Evolutionary conservation across 345 rosid species (phyloP), one percentile per base, ranked within the genome.

Genomic region (Rhizophora apiculata): DNA sequence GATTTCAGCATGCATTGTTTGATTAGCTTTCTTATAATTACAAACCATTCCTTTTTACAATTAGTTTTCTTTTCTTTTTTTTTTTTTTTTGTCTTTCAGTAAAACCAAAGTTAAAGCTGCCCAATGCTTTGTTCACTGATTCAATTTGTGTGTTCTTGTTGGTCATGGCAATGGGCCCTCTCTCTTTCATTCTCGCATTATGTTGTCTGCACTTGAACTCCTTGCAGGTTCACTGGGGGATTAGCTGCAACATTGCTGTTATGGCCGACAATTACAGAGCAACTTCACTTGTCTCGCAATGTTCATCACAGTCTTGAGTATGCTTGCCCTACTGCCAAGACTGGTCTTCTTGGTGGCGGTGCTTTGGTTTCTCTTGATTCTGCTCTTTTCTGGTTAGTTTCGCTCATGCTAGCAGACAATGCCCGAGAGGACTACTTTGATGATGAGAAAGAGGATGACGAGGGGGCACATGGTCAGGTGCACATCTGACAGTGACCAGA

Each of bases 261-360:
- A 26, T 90, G 94, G 89, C 92, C 96, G 69, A 88, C 96, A 46
- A 78, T 88, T 37, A 83, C 87, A 21, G 97, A 88, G 82, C 92
- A 88, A 8, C 80, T 85, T 66, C 96, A 86, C 83, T 76, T 82
- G 82, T 68, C 75, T 24, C 83, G 81, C 62, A 88, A 83, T 26
- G 84, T 92, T 18, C 92, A 92, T 70, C 74, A 29, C 37, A 79
- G 81, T 72, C 74, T 74, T 5, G 66, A 75, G 39, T 72, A 83
- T 6, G 64, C 22, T 4, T 92, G 97, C 82, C 92, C 87, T 37
- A 89, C 97, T 1, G 97, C 97, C 19, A 92, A 89, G 78, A 86
- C 96, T n/a, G 96, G 96, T 53, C 82, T 89, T 62, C 85, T 92
- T 6, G 96, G 96, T 60, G 97, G 97, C 2, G 92, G 94, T 36